phyloP scores from a whole-genome alignment of 306 rosid species.

The Begonia loranthoides region DNA sequence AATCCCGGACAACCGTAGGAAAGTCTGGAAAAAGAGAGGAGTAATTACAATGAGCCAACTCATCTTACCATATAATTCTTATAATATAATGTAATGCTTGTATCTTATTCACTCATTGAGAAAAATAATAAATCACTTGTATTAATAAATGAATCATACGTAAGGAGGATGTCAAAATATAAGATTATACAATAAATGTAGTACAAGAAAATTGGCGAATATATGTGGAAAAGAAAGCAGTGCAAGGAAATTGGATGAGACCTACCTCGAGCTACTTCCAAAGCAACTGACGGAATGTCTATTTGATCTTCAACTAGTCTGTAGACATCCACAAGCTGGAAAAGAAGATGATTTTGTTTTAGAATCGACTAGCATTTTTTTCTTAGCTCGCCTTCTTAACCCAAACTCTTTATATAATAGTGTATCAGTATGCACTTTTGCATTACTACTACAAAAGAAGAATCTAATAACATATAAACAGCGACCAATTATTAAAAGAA shows the following conservation, averaged over 20 bases:
- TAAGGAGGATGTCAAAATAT: too few relatives aligned
- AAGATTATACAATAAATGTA: too few relatives aligned
- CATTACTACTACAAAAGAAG: too few relatives aligned
- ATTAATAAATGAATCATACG: too few relatives aligned
- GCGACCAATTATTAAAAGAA: background rate
- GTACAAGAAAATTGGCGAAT: too few relatives aligned
- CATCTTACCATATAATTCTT: background rate
- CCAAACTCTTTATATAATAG: too few relatives aligned
- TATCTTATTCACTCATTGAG: too few relatives aligned
- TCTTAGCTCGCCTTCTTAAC: too few relatives aligned
- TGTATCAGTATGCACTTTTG: too few relatives aligned
- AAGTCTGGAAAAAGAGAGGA: constrained; percentile 42
- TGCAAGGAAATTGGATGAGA: background rate
- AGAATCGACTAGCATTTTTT: constrained; percentile 3
- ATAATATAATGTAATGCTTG: background rate
- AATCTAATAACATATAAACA: too few relatives aligned
- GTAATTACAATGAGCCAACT: constrained; percentile 1
- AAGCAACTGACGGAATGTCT: constrained; percentile 66
- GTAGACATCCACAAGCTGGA: constrained; percentile 87
- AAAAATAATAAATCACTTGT: too few relatives aligned
- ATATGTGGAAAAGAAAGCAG: too few relatives aligned
- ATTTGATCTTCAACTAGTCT: constrained; percentile 83
- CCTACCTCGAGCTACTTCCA: constrained; percentile 85
- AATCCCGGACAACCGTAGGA: constrained; percentile 57
- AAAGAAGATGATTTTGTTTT: constrained; percentile 15